These are phyloP conservation scores for Tylopilus orsonianus DNA, from an alignment of 1,284 basidiomycete genomes.

Conservation along the genomic window DNA sequence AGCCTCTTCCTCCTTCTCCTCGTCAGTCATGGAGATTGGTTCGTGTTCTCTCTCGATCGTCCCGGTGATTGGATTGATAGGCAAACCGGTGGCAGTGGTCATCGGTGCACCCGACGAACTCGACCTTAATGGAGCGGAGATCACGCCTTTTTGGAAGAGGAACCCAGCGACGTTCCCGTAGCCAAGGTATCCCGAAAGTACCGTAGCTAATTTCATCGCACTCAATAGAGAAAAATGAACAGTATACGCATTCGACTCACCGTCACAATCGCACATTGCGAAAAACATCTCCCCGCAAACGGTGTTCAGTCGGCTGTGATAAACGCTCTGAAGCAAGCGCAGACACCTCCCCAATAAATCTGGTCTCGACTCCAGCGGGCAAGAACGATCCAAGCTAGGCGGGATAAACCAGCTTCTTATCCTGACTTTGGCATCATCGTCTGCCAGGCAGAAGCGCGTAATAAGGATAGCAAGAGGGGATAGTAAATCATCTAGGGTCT, in stretches of 20 bases:
- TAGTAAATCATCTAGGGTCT: slow-evolving; percentile 72
- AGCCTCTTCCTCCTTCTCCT: slow-evolving; percentile 89
- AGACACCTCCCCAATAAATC: slow-evolving; percentile 78
- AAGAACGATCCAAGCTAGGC: slow-evolving; percentile 73
- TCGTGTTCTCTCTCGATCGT: slow-evolving; percentile 45
- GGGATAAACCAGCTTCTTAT: slow-evolving; percentile 72
- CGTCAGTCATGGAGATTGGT: slow-evolving; percentile 74
- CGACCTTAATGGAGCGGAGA: slow-evolving; percentile 50
- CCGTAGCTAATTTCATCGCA: slow-evolving; percentile 47
- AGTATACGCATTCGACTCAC: slow-evolving; percentile 42
- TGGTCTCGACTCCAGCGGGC: slow-evolving; percentile 66
- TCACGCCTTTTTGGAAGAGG: slow-evolving; percentile 85
- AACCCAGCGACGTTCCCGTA: slow-evolving; percentile 93
- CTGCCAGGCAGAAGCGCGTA: slow-evolving; percentile 64
- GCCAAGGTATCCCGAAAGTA: slow-evolving; percentile 73
- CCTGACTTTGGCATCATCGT: slow-evolving; percentile 53
- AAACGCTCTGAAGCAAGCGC: slow-evolving; percentile 73
- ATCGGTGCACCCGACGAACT: slow-evolving; percentile 28
- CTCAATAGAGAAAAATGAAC: slow-evolving; percentile 3
- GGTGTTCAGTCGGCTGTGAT: slow-evolving; percentile 69
- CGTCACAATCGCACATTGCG: slow-evolving; percentile 75
- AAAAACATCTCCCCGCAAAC: slow-evolving; percentile 85
- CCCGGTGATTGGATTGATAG: slow-evolving; percentile 82
- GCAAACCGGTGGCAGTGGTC: slow-evolving; percentile 42
- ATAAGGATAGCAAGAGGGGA: slow-evolving; percentile 75